Conservation (phyloP, 768 basidiomycete genomes). For the Lanmaoa pseudosensibilis region DNA sequence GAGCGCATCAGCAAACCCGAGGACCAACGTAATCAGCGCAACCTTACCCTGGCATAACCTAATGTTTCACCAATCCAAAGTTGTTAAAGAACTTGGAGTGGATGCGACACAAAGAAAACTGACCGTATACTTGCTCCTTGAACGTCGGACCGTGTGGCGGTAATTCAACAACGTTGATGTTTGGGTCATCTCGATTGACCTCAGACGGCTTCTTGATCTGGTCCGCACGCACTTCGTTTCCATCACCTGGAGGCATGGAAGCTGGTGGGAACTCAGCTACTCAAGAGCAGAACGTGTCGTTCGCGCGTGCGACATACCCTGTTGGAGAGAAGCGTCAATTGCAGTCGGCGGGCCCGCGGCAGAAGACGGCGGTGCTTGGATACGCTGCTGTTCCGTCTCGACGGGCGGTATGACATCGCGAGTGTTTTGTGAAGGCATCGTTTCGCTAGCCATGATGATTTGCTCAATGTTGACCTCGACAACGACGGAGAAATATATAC, state of each 20-base stretch:
- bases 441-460: slow-evolving; percentile 8
- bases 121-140: slow-evolving; percentile 61
- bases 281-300: neutral
- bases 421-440: neutral
- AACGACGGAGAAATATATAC: neutral
- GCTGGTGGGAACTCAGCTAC: slow-evolving; percentile 22
- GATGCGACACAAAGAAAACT: slow-evolving; percentile 8
- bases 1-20: slow-evolving; percentile 1
- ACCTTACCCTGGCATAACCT: slow-evolving; percentile 34
- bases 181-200: slow-evolving; percentile 27
- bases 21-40: neutral
- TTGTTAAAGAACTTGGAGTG: neutral
- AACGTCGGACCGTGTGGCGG: slow-evolving; percentile 42
- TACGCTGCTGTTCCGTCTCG: slow-evolving; percentile 4
- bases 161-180: slow-evolving; percentile 25
- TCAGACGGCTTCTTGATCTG: slow-evolving; percentile 30
- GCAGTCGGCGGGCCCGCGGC: slow-evolving; percentile 27
- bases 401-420: neutral
- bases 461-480: neutral
- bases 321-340: slow-evolving; percentile 34
- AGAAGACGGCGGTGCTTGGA: slow-evolving; percentile 22
- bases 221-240: slow-evolving; percentile 31
- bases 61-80: neutral
- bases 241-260: slow-evolving; percentile 38
- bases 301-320: slow-evolving; percentile 34